A percentile compares a stretch with the other conserved stretches of the same genome.
phyloP scores from a whole-genome alignment of 2,329 filamentous ascomycete genomes.

The Fusarium humuli region DNA sequence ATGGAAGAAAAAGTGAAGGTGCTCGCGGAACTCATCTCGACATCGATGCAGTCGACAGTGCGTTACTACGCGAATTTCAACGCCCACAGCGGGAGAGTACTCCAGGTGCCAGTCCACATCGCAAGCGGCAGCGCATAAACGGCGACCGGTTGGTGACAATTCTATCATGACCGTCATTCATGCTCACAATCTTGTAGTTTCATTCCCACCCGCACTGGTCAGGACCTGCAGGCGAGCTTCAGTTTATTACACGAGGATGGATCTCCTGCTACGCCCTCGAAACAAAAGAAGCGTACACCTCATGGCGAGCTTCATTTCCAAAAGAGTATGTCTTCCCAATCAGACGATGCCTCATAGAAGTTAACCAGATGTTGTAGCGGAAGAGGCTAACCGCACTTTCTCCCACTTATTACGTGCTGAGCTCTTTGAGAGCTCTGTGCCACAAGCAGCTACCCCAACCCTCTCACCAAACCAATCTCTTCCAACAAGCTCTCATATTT shows the following conservation, averaged over 20 bases:
- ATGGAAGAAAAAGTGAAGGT: slow-evolving; percentile 52
- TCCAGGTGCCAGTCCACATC: slow-evolving; percentile 65
- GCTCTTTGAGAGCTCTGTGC: slow-evolving; percentile 90
- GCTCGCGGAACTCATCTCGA: slow-evolving; percentile 57
- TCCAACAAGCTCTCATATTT: slow-evolving; percentile 63
- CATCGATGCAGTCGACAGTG: slow-evolving; percentile 62
- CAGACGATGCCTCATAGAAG: background rate
- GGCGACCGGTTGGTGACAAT: slow-evolving; percentile 65
- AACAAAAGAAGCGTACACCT: slow-evolving; percentile 83
- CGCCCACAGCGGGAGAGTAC: slow-evolving; percentile 64
- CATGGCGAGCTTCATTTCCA: slow-evolving; percentile 95
- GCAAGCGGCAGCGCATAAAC: slow-evolving; percentile 70
- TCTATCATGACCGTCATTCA: background rate
- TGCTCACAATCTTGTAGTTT: slow-evolving; percentile 70
- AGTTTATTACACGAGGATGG: slow-evolving; percentile 92
- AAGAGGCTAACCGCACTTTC: slow-evolving; percentile 95
- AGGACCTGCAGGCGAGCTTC: slow-evolving; percentile 93
- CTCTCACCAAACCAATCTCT: slow-evolving; percentile 69
- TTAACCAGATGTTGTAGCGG: slow-evolving; percentile 63
- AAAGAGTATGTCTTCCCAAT: slow-evolving; percentile 71
- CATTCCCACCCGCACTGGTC: slow-evolving; percentile 92
- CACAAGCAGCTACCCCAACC: slow-evolving; percentile 77
- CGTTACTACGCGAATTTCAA: slow-evolving; percentile 64
- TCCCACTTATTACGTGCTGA: slow-evolving; percentile 89
- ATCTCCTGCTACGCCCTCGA: slow-evolving; percentile 90